These are phyloP conservation scores for Ceratocystis harringtonii DNA, from an alignment of 2,329 filamentous ascomycete species.

Conservation along the genomic window DNA sequence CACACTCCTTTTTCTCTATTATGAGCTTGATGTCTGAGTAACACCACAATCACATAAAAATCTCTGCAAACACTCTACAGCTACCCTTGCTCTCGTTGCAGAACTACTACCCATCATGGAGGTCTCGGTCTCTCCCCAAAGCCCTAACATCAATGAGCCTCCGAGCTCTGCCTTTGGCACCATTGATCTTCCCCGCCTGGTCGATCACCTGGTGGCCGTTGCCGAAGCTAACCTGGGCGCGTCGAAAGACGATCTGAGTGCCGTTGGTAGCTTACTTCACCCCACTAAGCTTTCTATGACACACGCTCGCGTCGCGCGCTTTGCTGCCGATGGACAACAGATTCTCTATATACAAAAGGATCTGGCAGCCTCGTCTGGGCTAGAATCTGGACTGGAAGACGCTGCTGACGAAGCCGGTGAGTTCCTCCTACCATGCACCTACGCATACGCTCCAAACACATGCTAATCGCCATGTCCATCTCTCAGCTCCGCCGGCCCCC, in stretches of 20 bases:
- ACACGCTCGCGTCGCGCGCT: slow-evolving; percentile 71
- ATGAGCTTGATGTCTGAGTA: slow-evolving; percentile 6
- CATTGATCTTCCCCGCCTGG: slow-evolving; percentile 52
- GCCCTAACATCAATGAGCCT: slow-evolving; percentile 34
- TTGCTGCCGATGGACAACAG: slow-evolving; percentile 74
- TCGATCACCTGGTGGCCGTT: slow-evolving; percentile 57
- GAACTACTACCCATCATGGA: slow-evolving; percentile 32
- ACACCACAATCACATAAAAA: not conserved
- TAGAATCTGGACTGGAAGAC: slow-evolving; percentile 37
- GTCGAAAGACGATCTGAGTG: slow-evolving; percentile 62
- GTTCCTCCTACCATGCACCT: slow-evolving; percentile 18
- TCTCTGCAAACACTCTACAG: not conserved
- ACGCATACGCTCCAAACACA: not conserved
- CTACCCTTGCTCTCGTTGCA: not conserved
- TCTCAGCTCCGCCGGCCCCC: slow-evolving; percentile 24
- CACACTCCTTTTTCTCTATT: not conserved
- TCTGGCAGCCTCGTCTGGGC: slow-evolving; percentile 38
- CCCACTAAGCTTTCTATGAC: slow-evolving; percentile 60
- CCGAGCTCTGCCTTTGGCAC: slow-evolving; percentile 33
- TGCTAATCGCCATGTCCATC: not conserved
- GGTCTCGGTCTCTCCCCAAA: slow-evolving; percentile 32
- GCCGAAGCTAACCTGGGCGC: slow-evolving; percentile 62
- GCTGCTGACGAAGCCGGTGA: slow-evolving; percentile 32
- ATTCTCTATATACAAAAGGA: slow-evolving; percentile 89
- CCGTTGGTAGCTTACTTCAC: slow-evolving; percentile 68